Evolutionary conservation across 1,284 basidiomycete species (phyloP), one percentile per base, ranked within the genome.

Genomic region (Porodaedalea pini): DNA sequence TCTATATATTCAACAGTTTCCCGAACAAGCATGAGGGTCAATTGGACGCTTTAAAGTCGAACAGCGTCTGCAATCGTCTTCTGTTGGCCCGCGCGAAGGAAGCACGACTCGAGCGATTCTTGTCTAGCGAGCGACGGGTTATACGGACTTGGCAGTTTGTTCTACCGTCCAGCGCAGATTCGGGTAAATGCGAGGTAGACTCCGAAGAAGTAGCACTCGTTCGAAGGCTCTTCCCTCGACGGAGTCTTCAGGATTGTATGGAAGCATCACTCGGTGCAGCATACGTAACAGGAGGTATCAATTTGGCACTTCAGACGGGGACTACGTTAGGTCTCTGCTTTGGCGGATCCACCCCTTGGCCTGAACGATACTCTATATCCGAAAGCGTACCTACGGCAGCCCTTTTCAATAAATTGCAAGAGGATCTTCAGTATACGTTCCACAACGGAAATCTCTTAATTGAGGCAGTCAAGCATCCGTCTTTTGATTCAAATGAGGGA

Each of bases 191-290:
- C 41, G 63, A 70, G 23, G 66, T 65, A n/a, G 58, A 61, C 52
- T 57, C 41, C 34, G 62, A 62, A 65, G 27, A 50, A 13, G 34
- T 52, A 68, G 68, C 71, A 13, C 58, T 58, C 37, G 64, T 66
- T 37, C 64, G 71, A 74, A 56, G 71, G 17, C 54, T 68, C 48
- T 80, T 85, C 61, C 79, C 86, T 2, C 77, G 88, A 36, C 73
- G 89, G 59, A 86, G 87, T 66, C 71, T 93, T 60, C 90, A 91
- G 65, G 92, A 94, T 66, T 90, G 87, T 63, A 88, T 92, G 81
- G 92, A 94, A 68, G 86, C 92, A 0, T 77, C 82, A 2, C 72
- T 94, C 1, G 92, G 90, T 8, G 90, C 88, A 0, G 79, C 81
- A 34, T 92, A 85, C 65, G 62, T 84, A 7, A 76, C 80, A 5